These are phyloP conservation scores for Tremellales sp. DNA, from an alignment of 1,284 basidiomycete species.

Conservation along the genomic window DNA sequence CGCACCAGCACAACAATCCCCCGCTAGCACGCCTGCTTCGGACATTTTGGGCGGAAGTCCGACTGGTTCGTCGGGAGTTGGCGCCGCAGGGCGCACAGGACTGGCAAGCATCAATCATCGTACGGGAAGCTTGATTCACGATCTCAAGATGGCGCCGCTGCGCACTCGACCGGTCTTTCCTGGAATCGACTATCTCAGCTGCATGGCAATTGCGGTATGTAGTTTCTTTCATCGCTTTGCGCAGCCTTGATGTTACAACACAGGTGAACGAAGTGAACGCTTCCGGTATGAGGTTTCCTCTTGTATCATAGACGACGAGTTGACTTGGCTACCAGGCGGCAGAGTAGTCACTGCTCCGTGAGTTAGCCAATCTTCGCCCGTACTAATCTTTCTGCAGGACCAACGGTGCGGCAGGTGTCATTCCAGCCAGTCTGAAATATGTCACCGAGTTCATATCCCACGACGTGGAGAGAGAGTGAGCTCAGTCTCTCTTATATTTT, in stretches of 20 bases:
- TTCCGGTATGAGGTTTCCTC: slow-evolving; percentile 55
- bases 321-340: slow-evolving; percentile 72
- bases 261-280: slow-evolving; percentile 69
- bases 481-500: neutral
- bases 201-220: slow-evolving; percentile 83
- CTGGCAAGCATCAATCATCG: neutral
- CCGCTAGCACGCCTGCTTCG: slow-evolving; percentile 17
- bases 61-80: neutral
- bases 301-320: neutral
- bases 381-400: slow-evolving; percentile 20
- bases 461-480: slow-evolving; percentile 30
- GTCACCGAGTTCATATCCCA: slow-evolving; percentile 38
- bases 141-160: slow-evolving; percentile 73
- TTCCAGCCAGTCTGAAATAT: slow-evolving; percentile 66
- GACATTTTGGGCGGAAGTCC: no score
- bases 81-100: slow-evolving; percentile 1
- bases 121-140: slow-evolving; percentile 59
- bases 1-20: slow-evolving; percentile 46
- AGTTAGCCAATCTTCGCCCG: slow-evolving; percentile 1
- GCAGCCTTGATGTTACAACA: neutral
- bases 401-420: slow-evolving; percentile 65
- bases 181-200: slow-evolving; percentile 88
- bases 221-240: slow-evolving; percentile 50
- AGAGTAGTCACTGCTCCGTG: slow-evolving; percentile 86
- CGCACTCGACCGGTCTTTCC: slow-evolving; percentile 62